These are phyloP conservation scores for Colletotrichum sp. DNA, from an alignment of 2,329 filamentous ascomycete genomes.

Conservation along the genomic window DNA sequence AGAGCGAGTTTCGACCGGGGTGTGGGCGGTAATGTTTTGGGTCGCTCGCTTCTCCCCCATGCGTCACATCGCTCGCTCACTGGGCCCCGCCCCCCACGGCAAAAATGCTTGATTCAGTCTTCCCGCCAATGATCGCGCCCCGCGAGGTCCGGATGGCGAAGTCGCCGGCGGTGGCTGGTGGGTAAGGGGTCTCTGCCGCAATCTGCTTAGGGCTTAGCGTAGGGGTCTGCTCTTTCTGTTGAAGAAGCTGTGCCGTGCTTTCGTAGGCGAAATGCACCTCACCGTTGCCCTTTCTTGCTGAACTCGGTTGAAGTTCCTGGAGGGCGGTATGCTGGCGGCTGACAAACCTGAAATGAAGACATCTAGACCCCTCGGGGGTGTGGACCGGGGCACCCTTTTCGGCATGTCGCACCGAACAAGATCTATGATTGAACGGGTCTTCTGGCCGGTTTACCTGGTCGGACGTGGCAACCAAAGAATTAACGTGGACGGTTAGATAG, in stretches of 20 bases:
- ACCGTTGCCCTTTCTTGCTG: not conserved
- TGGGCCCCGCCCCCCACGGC: not conserved
- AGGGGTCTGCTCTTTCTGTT: not conserved
- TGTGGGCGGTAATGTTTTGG: not conserved
- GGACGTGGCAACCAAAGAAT: not conserved
- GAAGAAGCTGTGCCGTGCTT: not conserved
- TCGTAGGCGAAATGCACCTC: not conserved
- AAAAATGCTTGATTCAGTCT: not conserved
- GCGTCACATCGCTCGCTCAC: not conserved
- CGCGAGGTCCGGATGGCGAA: not conserved
- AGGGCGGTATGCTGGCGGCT: not conserved
- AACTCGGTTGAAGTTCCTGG: not conserved
- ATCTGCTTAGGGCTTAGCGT: slow-evolving; percentile 15
- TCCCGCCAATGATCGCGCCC: not conserved
- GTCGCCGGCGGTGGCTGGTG: not conserved
- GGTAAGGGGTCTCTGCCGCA: not conserved
- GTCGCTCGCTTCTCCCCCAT: not conserved
- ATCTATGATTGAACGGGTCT: not conserved
- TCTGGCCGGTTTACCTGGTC: not conserved
- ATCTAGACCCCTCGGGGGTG: not conserved
- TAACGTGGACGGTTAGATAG: not conserved
- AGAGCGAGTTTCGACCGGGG: slow-evolving; percentile 12
- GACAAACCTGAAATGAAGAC: not conserved
- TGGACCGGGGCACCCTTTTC: not conserved
- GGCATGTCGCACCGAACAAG: not conserved